Percentiles rank a stretch among this genome's conserved stretches.
phyloP scores from a whole-genome alignment of 129 eudicot species.

The Flaveria bidentis region DNA sequence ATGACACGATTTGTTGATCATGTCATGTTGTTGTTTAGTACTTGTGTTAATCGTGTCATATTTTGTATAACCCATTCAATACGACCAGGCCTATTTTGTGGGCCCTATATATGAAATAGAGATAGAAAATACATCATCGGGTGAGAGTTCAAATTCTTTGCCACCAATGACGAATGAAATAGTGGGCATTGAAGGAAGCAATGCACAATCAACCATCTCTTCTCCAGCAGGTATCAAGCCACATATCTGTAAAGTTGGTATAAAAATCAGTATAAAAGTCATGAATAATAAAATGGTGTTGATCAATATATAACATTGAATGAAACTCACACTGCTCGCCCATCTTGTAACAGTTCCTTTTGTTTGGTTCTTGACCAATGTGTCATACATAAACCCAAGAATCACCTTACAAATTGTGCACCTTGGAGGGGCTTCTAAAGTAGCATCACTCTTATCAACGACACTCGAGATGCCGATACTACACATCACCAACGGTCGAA shows the following conservation, averaged over 20 bases:
- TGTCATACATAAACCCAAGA: constrained; percentile 66
- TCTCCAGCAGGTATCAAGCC: constrained; percentile 15
- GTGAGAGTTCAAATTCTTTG: constrained; percentile 28
- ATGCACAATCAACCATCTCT: constrained; percentile 25
- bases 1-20: too few relatives aligned
- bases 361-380: constrained; percentile 26
- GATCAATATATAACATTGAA: background rate
- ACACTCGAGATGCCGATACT: constrained; percentile 75
- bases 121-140: constrained; percentile 29
- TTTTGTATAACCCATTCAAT: too few relatives aligned
- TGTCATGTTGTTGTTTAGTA: too few relatives aligned
- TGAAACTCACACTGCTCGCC: constrained; percentile 3
- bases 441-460: constrained; percentile 7
- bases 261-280: background rate
- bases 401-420: constrained; percentile 67
- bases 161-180: constrained; percentile 33
- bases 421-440: constrained; percentile 25
- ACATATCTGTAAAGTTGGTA: constrained; percentile 29
- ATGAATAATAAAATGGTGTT: background rate
- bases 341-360: background rate
- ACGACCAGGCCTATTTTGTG: too few relatives aligned
- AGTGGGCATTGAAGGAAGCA: constrained; percentile 24
- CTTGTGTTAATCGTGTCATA: too few relatives aligned
- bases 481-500: background rate
- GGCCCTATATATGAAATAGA: background rate